Percentiles rank a stretch among this genome's conserved stretches.
These are phyloP conservation scores for Trichoderma endophyticum DNA, from an alignment of 2,329 filamentous ascomycete genomes.

Conservation along the genomic window DNA sequence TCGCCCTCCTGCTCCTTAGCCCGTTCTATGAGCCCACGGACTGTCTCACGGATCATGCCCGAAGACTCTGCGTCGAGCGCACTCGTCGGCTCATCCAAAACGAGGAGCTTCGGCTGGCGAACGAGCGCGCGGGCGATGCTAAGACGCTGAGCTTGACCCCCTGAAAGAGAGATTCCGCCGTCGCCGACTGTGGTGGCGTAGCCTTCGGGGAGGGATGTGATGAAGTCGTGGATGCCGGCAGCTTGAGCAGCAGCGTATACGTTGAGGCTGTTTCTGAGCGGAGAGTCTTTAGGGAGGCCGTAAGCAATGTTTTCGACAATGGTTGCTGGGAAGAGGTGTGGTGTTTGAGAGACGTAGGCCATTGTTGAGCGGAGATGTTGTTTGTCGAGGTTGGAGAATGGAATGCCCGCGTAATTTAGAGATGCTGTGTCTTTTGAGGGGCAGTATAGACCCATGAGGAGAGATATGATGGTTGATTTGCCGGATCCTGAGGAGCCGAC, in stretches of 20 bases:
- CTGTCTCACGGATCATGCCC: constrained; percentile 59
- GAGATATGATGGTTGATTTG: constrained; percentile 77
- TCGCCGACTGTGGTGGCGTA: constrained; percentile 70
- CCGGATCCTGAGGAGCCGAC: constrained; percentile 86
- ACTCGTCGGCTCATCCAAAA: constrained; percentile 85
- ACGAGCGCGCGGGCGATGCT: constrained; percentile 78
- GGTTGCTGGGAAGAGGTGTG: constrained; percentile 73
- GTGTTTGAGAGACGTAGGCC: constrained; percentile 66
- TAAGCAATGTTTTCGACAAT: constrained; percentile 65
- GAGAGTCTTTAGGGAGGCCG: constrained; percentile 58
- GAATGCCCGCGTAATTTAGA: constrained; percentile 56
- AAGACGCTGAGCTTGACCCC: constrained; percentile 79
- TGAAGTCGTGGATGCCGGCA: constrained; percentile 73
- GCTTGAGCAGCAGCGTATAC: constrained; percentile 52
- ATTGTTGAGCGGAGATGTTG: constrained; percentile 57
- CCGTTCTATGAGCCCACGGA: constrained; percentile 49
- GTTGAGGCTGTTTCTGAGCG: constrained; percentile 43
- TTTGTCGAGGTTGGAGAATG: constrained; percentile 59
- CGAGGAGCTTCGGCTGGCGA: constrained; percentile 65
- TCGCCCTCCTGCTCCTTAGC: constrained; percentile 27
- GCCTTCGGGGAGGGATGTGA: constrained; percentile 60
- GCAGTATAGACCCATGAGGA: constrained; percentile 70
- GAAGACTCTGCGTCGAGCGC: constrained; percentile 71
- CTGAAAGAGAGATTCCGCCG: constrained; percentile 69
- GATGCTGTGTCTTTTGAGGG: constrained; percentile 33